Evolutionary conservation across 768 basidiomycete species (phyloP).

Genomic region (Lactarius tabidus): DNA sequence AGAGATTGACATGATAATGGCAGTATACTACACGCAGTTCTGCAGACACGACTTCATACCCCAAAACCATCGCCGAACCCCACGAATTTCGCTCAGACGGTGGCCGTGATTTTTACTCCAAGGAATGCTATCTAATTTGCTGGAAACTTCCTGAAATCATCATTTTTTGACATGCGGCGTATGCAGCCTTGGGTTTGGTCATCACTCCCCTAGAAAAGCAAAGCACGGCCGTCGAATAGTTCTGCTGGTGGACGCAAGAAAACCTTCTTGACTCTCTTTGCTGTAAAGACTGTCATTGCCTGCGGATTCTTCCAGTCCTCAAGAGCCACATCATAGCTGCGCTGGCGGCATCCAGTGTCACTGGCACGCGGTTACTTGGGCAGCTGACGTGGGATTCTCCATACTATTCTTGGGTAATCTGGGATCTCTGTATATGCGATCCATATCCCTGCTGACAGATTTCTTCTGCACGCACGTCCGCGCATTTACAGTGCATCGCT

Average conservation of each 20-base stretch:
- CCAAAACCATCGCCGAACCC: slow-evolving; percentile 18
- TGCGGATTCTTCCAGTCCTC: slow-evolving; percentile 18
- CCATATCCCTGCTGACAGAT: not conserved
- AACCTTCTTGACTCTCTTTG: slow-evolving; percentile 23
- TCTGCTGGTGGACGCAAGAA: slow-evolving; percentile 19
- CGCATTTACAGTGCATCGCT: not conserved
- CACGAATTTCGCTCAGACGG: slow-evolving; percentile 26
- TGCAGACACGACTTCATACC: slow-evolving; percentile 30
- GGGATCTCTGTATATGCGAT: slow-evolving; percentile 18
- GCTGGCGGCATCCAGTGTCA: slow-evolving; percentile 20
- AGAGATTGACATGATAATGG: slow-evolving; percentile 16
- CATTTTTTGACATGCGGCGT: slow-evolving; percentile 28
- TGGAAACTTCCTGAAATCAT: slow-evolving; percentile 28
- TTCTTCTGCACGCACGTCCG: slow-evolving; percentile 11
- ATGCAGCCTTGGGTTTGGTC: slow-evolving; percentile 28
- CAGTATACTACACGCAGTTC: slow-evolving; percentile 25
- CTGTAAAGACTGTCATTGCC: slow-evolving; percentile 19
- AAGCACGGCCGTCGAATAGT: not conserved
- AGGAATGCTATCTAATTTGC: slow-evolving; percentile 20
- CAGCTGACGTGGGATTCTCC: slow-evolving; percentile 15
- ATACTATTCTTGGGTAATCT: slow-evolving; percentile 27
- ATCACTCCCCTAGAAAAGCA: slow-evolving; percentile 27
- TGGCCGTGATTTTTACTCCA: slow-evolving; percentile 20
- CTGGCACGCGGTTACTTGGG: slow-evolving; percentile 24
- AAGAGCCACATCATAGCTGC: slow-evolving; percentile 17